phyloP scores from a whole-genome alignment of 2,329 filamentous ascomycete genomes.

The Fonsecaea erecta region DNA sequence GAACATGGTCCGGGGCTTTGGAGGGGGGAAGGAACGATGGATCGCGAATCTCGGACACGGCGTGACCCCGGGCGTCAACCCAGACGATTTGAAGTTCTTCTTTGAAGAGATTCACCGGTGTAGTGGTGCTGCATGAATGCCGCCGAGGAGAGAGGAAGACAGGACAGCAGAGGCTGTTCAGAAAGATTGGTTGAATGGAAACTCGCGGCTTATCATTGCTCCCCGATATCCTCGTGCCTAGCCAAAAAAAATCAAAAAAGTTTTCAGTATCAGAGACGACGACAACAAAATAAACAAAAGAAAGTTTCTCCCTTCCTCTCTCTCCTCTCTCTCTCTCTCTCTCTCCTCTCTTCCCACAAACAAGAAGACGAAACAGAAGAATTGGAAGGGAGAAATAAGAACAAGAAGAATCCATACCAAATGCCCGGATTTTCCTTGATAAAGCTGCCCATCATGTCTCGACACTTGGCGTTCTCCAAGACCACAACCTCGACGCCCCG shows the following conservation, averaged over 20 bases:
- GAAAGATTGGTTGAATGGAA: background rate
- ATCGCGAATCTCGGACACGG: slow-evolving; percentile 97
- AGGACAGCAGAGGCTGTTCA: background rate
- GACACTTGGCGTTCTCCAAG: slow-evolving; percentile 67
- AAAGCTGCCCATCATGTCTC: slow-evolving; percentile 71
- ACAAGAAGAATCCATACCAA: slow-evolving; percentile 60
- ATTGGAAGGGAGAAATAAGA: background rate
- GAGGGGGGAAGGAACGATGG: slow-evolving; percentile 85
- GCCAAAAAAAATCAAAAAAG: background rate
- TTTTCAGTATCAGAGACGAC: slow-evolving; percentile 27
- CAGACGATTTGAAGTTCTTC: slow-evolving; percentile 90
- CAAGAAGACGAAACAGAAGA: slow-evolving; percentile 5
- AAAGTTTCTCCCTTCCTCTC: no score
- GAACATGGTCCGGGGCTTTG: slow-evolving; percentile 85
- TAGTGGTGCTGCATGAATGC: slow-evolving; percentile 42
- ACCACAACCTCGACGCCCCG: slow-evolving; percentile 76
- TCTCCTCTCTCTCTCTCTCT: no score
- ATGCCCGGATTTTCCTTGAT: slow-evolving; percentile 73
- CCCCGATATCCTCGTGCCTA: slow-evolving; percentile 65
- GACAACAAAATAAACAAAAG: background rate
- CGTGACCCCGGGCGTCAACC: slow-evolving; percentile 94
- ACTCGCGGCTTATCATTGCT: slow-evolving; percentile 14
- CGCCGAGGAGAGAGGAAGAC: slow-evolving; percentile 2
- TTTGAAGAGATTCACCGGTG: slow-evolving; percentile 86
- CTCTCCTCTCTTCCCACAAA: background rate